Evolutionary conservation across 2,329 filamentous ascomycete genomes (phyloP).

Genomic region (Tolypocladium cylindrosporum): DNA sequence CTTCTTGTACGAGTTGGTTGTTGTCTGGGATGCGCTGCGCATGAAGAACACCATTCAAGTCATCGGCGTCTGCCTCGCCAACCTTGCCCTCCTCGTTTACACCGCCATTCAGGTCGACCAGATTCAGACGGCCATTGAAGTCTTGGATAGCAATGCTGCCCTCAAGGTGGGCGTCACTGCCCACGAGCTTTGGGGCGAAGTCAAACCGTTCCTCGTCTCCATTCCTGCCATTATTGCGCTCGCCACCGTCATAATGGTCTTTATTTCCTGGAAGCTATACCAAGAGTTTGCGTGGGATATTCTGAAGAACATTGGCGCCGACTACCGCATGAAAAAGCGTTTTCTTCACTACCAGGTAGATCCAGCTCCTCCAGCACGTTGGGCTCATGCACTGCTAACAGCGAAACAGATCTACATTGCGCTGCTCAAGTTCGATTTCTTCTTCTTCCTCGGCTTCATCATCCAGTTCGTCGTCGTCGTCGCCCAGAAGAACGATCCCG

Average conservation of each 20-base stretch:
- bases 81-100: conserved; percentile 84
- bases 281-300: conserved; percentile 99
- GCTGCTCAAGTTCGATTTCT: conserved; percentile 97
- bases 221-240: conserved; percentile 78
- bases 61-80: conserved; percentile 89
- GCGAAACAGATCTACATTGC: conserved; percentile 79
- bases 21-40: conserved; percentile 88
- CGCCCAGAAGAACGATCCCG: conserved; percentile 53
- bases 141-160: conserved; percentile 34
- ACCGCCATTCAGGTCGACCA: conserved; percentile 89
- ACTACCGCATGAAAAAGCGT: conserved; percentile 91
- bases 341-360: conserved; percentile 92
- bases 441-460: conserved; percentile 98
- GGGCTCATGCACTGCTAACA: conserved; percentile 9
- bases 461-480: conserved; percentile 97
- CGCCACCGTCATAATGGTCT: conserved; percentile 60
- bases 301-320: conserved; percentile 96
- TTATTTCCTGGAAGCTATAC: conserved; percentile 89
- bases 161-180: conserved; percentile 27
- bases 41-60: conserved; percentile 98
- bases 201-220: conserved; percentile 70
- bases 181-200: conserved; percentile 53
- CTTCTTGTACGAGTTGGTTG: conserved; percentile 80
- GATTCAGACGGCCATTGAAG: conserved; percentile 61
- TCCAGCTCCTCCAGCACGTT: not conserved